Base-by-base conservation (phyloP, 2,329 filamentous ascomycete species). In the Bipolaris sorokiniana region DNA sequence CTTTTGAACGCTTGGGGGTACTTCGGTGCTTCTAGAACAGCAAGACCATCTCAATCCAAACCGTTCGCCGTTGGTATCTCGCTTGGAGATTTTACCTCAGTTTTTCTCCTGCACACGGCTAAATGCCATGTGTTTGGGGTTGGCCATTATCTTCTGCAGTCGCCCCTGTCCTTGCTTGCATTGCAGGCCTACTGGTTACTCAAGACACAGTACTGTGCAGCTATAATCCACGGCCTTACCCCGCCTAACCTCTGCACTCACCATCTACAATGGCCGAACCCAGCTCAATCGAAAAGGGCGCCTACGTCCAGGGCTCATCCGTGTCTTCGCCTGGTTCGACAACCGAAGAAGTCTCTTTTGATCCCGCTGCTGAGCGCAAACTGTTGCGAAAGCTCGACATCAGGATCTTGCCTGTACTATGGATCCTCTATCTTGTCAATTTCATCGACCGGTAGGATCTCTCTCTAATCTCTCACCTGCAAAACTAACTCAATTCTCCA, bases 341-440 rank as follows among this genome's bases (percentile, higher is more conserved):
- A 1, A 10, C 45, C 9, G 54, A 58, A 26, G 54, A 58, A 26
- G 58, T 56, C 10, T 54, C 64, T 1, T 59, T 70, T 13, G 69
- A 74, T 53, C 66, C 56, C 16, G 59, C 54, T 15, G 67, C 67
- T 15, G 71, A 75, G 45, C 49, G 59, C 18, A 61, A 61, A 7
- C 61, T 75, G 3, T 10, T 74, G 11, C 65, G 69, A 13, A 72
- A 73, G 52, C 67, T 74, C 11, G 72, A 75, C 52, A 16, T 73
- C 10, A 62, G 63, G 2, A 66, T 74, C 15, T 38, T 74, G 7
- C 72, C 71, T 5, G 59, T 74, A 2, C 62, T 75, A 34, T 75
- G 70, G 67, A 38, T 73, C n/a, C 61, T 75, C 2, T 74, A 74
- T 48, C 58, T 75, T 7, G 66, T 72, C 1, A 69, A 68, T 51